Evolutionary conservation across 2,329 filamentous ascomycete species (phyloP), one percentile per base, ranked within the genome.

Genomic region (Diaporthe nobilis): DNA sequence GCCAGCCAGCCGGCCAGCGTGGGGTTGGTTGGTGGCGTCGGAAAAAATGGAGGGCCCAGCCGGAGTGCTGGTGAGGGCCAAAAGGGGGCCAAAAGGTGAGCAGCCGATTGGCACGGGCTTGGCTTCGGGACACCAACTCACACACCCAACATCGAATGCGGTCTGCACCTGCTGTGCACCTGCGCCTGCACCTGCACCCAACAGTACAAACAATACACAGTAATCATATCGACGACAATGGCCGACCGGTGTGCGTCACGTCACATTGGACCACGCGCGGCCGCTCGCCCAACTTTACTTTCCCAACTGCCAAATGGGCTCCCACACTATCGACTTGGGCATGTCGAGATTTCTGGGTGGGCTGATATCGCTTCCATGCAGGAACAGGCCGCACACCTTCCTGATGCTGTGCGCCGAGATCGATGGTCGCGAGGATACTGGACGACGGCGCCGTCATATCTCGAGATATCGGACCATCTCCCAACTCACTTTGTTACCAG

Each of bases 291-390:
- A 22, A 22, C 47, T 17, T 12, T 22, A 1, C 28, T 20, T 47
- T 10, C 31, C 9, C 34, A 42, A 70, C 49, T 70, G 49, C 65
- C 65, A 70, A 70, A 55, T 70, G n/a, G 37, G 49, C 65, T 55
- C 6, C 49, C 34, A 51, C 63, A 68, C 31, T 37, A 1, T 37
- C 34, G 34, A 34, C 34, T 34, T 34, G 34, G 6, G 6, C 6
- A 65, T 20, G 61, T 34, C 42, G 31, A 37, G 31, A 42, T 55
- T 70, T 42, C 63, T 15, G 34, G 49, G 49, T 55, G 49, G 47
- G 65, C 65, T 70, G 65, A 70, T 70, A 31, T 70, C 49, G 65
- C 47, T 55, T 70, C 31, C n/a, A 53, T 70, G 65, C 65, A 70
- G 65, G 65, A 70, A 70, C 65, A 25, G 5, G 47, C 8, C 65